phyloP scores from a whole-genome alignment of 352 stramenopile genomes.

The Globisporangium cylindrosporum region DNA sequence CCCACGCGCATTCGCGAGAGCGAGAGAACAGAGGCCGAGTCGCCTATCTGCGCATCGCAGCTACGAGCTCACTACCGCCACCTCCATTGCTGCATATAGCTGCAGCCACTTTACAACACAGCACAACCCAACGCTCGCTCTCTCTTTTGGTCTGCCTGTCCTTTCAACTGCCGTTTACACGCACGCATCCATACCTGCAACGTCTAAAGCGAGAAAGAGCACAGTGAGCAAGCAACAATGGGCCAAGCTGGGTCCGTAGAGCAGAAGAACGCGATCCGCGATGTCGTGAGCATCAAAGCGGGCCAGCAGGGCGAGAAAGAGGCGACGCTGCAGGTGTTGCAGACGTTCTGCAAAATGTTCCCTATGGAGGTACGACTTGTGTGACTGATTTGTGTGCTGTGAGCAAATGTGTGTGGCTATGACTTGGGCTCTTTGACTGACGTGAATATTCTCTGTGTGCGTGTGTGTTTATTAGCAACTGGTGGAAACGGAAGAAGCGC shows the following conservation, averaged over 20 bases:
- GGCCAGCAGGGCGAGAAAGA: slow-evolving; percentile 37
- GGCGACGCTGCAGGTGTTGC: slow-evolving; percentile 50
- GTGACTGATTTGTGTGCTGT: background rate
- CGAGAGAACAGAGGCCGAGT: background rate
- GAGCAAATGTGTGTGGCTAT: background rate
- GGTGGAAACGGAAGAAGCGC: slow-evolving; percentile 23
- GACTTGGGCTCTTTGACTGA: background rate
- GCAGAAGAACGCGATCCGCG: slow-evolving; percentile 75
- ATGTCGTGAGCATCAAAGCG: slow-evolving; percentile 59
- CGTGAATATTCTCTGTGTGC: background rate
- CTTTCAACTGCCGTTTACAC: background rate
- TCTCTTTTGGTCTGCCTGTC: background rate
- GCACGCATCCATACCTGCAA: background rate
- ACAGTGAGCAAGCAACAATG: slow-evolving; percentile 28
- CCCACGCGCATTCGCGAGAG: background rate
- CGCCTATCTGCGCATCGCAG: background rate
- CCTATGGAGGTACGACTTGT: slow-evolving; percentile 45
- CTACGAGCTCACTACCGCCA: background rate
- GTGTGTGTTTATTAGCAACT: slow-evolving; percentile 19
- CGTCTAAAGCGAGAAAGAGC: slow-evolving; percentile 6
- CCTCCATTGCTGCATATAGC: background rate
- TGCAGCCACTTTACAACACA: background rate
- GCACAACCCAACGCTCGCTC: background rate
- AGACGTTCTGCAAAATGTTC: slow-evolving; percentile 77
- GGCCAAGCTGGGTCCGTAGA: slow-evolving; percentile 76